Evolutionary conservation across 768 basidiomycete genomes (phyloP), one percentile per base, ranked within the genome.

Genomic region (Mycena epipterygia): DNA sequence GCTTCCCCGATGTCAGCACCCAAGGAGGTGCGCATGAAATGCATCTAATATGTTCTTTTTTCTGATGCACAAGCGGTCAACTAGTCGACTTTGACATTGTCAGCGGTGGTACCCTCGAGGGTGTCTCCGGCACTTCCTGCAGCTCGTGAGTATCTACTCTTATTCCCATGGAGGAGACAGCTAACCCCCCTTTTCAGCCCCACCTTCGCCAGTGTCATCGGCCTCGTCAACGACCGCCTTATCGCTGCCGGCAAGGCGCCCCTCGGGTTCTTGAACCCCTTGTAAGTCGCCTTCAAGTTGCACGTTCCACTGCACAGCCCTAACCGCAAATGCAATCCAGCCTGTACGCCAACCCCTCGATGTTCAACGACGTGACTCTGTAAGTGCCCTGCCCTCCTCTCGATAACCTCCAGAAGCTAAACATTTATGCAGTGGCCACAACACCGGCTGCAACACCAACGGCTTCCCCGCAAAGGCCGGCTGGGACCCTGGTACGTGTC

Each of bases 191-290:
- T n/a, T 80, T 17, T 85, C 86, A 62, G 59, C 32, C 70, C 70
- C 2, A 81, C 84, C 2, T 86, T 90, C 64, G 84, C 87, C 0
- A 81, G 81, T 51, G 77, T 89, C 59, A 77, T 89, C 33, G 77
- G 85, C 0, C 81, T 89, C 72, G 73, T 89, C 42, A 88, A 89
- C 48, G 86, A 89, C 55, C 79, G 80, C 0, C 82, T 84, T n/a
- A 61, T 86, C 19, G 78, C 73, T 1, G 79, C 76, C 0, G 81
- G 81, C 0, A 81, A 80, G 66, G 44, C 76, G 3, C 35, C 84
- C 2, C 77, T 89, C 14, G 87, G 87, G 13, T 79, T 76, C 71
- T 67, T 77, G 69, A 78, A 79, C 64, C 78, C 77, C 23, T 75
- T 66, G 70, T 75, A 33, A 52, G 56, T 62, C 25, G 13, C 49